Evolutionary conservation across 306 rosid genomes (phyloP), one percentile per base, ranked within the genome.

Genomic region (Vigna nakashimae): DNA sequence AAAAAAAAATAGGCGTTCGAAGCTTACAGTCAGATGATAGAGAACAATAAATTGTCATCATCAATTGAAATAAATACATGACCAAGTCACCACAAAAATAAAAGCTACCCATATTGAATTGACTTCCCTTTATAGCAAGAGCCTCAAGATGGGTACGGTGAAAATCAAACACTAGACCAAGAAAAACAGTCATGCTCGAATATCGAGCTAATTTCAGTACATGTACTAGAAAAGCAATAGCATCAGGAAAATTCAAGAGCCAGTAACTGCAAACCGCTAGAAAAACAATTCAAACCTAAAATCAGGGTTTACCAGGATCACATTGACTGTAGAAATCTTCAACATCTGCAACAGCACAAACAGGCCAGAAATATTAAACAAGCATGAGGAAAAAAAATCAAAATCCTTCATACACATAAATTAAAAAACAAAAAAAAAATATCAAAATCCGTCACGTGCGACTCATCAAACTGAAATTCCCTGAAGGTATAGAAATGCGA

Each of bases 271-370:
- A 73, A 71, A 46, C 11, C 36, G 26, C 53, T 15, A 42, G 43
- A 45, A 51, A 13, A 28, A 57, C 6, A 59, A 50, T 40, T 45
- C 18, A 72, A 80, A 51, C 73, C 76, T 10, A 22, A 49, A 73
- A 17, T 42, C 18, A 57, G 51, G 12, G 14, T 9, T 86, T 62
- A 93, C 97, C 98, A 79, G 98, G 98, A 83, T 91, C 97, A 74
- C 98, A 91, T 82, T 84, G 90, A 77, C 66, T 84, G 86, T 69
- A 89, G 86, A 93, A 90, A 15, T 87, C 89, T 66, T 87, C 88
- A 84, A 90, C 94, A 75, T 93, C 98, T 91, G 97, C 89, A 81
- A 62, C 30, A 76, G 4, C 24, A 70, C 36, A 43, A 65, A 40
- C 36, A 69, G 36, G 5, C 10, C 34, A 76, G 16, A 46, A 56